Conservation (phyloP, 768 basidiomycete genomes). For the Mycena venus region DNA sequence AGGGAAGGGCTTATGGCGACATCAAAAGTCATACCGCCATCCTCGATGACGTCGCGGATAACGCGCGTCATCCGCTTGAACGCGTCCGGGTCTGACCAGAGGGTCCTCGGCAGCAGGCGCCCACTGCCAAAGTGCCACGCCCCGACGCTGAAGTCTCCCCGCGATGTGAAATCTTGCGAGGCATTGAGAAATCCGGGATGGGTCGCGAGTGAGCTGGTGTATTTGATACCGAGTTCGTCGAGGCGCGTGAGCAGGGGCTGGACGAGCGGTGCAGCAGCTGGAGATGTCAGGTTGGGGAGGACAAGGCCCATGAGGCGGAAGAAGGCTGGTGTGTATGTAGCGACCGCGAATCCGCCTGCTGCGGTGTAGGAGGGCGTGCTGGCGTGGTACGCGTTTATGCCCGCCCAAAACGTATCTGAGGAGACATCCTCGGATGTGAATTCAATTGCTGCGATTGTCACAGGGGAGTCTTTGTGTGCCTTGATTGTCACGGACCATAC, state of each 20-base stretch:
- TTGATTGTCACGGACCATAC: constrained; percentile 31
- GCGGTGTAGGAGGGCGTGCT: constrained; percentile 4
- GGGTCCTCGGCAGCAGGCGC: constrained; percentile 1
- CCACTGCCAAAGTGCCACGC: constrained; percentile 19
- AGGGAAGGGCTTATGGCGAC: constrained; percentile 3
- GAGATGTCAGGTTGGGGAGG: neutral
- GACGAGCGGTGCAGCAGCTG: neutral
- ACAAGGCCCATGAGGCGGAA: neutral
- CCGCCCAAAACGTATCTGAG: constrained; percentile 1
- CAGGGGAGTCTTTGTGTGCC: constrained; percentile 19
- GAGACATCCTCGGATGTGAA: constrained; percentile 4
- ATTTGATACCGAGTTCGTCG: neutral
- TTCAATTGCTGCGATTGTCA: neutral
- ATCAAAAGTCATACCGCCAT: neutral
- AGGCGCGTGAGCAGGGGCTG: neutral
- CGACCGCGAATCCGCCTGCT: neutral
- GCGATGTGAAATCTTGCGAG: neutral
- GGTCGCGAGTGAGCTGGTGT: neutral
- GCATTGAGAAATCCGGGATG: constrained; percentile 1
- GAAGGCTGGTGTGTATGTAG: neutral
- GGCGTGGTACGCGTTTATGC: neutral
- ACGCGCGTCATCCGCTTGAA: neutral
- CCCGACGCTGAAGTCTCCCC: constrained; percentile 6
- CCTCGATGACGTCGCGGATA: constrained; percentile 14
- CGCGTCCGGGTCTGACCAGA: neutral